These are phyloP conservation scores for Penicillium sp. DNA, from an alignment of 2,329 filamentous ascomycete species.

Conservation along the genomic window DNA sequence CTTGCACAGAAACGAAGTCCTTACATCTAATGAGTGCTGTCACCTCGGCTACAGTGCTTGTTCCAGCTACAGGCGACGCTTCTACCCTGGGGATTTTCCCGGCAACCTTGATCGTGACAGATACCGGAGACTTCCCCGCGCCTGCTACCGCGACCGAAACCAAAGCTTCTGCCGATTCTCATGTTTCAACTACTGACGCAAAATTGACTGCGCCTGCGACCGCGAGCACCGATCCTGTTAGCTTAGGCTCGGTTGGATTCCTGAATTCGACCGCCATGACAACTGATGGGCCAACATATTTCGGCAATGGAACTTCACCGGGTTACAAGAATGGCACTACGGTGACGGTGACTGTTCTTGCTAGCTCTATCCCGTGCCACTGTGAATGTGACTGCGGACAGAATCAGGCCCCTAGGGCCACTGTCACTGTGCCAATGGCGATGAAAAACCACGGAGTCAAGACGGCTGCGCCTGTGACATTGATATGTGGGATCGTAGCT, in stretches of 20 bases:
- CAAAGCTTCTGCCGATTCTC: not conserved
- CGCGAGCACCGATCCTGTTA: not conserved
- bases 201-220: not conserved
- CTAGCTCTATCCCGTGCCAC: not conserved
- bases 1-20: not conserved
- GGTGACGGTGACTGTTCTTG: not conserved
- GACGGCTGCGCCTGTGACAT: not conserved
- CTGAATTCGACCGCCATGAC: not conserved
- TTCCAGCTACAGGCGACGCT: not conserved
- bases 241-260: not conserved
- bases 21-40: not conserved
- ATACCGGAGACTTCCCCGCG: not conserved
- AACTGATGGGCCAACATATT: not conserved
- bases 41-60: not conserved
- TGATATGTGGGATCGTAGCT: not conserved
- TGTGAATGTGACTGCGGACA: slow-evolving; percentile 1
- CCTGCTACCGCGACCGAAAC: not conserved
- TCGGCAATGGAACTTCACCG: not conserved
- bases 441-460: not conserved
- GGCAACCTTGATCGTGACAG: not conserved
- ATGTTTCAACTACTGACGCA: not conserved
- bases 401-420: not conserved
- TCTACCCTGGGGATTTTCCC: slow-evolving; percentile 2
- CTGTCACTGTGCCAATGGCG: not conserved
- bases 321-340: not conserved